Percentiles rank a stretch among this genome's conserved stretches.
phyloP scores from a whole-genome alignment of 2,329 filamentous ascomycete genomes.

The Cryphonectria nitschkei region DNA sequence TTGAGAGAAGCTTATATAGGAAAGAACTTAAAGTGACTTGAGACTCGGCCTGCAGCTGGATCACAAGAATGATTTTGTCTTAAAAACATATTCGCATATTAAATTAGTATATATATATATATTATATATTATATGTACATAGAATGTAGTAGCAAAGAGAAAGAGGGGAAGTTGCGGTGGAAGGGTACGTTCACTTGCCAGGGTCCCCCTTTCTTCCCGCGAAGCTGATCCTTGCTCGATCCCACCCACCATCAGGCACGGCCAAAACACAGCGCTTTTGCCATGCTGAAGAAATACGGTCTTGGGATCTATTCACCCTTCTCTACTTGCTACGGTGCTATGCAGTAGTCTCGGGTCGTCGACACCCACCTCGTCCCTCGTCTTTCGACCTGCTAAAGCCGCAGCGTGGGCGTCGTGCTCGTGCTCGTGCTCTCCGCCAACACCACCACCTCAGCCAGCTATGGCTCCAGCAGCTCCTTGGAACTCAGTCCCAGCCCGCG shows the following conservation, averaged over 20 bases:
- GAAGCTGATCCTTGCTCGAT: not conserved
- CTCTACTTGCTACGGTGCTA: not conserved
- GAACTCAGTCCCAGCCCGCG: slow-evolving; percentile 40
- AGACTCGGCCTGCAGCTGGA: not conserved
- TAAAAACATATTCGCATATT: not conserved
- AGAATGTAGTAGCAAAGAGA: too few relatives aligned
- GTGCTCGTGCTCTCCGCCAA: not conserved
- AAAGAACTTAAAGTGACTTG: not conserved
- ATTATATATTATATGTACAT: too few relatives aligned
- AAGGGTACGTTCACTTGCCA: not conserved
- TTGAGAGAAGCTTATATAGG: not conserved
- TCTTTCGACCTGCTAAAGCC: not conserved
- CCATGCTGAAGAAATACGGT: not conserved
- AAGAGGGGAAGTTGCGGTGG: too few relatives aligned
- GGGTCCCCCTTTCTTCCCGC: not conserved
- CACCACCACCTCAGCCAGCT: slow-evolving; percentile 1
- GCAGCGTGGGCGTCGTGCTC: not conserved
- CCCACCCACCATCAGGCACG: not conserved
- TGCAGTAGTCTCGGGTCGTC: not conserved
- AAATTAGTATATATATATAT: not conserved
- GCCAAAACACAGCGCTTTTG: not conserved
- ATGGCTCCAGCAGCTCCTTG: slow-evolving; percentile 40
- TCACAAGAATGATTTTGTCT: not conserved
- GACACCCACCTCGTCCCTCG: not conserved
- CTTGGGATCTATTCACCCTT: not conserved